Conservation (phyloP, 1,139 yeast genomes). For the Candida neerlandica region DNA sequence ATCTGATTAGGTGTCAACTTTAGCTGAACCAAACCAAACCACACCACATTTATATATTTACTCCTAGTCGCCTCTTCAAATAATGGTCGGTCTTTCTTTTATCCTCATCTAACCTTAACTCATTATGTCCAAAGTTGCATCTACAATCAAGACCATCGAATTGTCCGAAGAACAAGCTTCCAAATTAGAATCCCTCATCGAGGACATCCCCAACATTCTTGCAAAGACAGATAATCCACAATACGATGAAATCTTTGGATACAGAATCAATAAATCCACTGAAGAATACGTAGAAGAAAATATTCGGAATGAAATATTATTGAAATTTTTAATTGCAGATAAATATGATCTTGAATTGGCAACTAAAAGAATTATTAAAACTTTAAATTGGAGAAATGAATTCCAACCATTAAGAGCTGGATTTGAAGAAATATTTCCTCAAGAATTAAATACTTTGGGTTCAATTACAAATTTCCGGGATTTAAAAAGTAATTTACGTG, state of each 20-base stretch:
- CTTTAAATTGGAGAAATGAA: slow-evolving; percentile 76
- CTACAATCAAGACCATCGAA: slow-evolving; percentile 16
- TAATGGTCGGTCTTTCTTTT: not conserved
- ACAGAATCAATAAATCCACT: slow-evolving; percentile 52
- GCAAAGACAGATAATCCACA: slow-evolving; percentile 38
- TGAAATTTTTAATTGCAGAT: slow-evolving; percentile 72
- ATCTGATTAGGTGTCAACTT: not conserved
- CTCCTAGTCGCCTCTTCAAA: too few species aligned
- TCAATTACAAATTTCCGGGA: slow-evolving; percentile 54
- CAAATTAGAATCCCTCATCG: slow-evolving; percentile 23
- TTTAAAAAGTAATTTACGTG: slow-evolving; percentile 37
- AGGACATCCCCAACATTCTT: slow-evolving; percentile 26
- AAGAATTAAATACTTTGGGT: slow-evolving; percentile 64
- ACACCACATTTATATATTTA: too few species aligned
- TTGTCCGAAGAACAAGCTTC: slow-evolving; percentile 17
- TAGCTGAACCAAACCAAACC: too few species aligned
- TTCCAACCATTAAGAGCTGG: slow-evolving; percentile 83
- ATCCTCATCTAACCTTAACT: not conserved
- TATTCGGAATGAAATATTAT: slow-evolving; percentile 57
- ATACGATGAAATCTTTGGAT: slow-evolving; percentile 80
- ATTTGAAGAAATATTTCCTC: slow-evolving; percentile 63
- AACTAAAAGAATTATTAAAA: slow-evolving; percentile 51
- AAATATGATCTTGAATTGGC: slow-evolving; percentile 55
- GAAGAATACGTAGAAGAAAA: slow-evolving; percentile 49
- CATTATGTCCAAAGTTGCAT: slow-evolving; percentile 6